Percentiles rank a stretch among this genome's conserved stretches.
These are phyloP conservation scores for Russula lepida DNA, from an alignment of 768 basidiomycete species.

Conservation along the genomic window DNA sequence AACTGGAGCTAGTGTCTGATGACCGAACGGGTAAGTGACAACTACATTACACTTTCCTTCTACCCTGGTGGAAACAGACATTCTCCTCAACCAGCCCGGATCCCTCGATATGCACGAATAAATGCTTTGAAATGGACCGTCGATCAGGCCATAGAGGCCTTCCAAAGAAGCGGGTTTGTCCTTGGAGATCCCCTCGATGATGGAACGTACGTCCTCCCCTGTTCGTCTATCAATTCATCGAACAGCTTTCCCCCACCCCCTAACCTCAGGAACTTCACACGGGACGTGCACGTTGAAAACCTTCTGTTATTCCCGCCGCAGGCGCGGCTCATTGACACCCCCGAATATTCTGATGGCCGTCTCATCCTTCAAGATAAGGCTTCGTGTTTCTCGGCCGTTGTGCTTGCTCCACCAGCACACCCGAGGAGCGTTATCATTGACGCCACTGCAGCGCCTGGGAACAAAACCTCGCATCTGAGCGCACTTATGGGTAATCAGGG, in stretches of 20 bases:
- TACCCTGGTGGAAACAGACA: conserved; percentile 1
- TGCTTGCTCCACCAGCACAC: conserved; percentile 63
- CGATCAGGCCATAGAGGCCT: conserved; percentile 52
- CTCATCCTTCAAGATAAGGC: conserved; percentile 97
- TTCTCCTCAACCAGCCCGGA: conserved; percentile 38
- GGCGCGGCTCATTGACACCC: conserved; percentile 58
- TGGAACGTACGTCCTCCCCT: conserved; percentile 32
- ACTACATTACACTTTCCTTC: not conserved
- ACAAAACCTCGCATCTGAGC: conserved; percentile 92
- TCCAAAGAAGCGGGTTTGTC: conserved; percentile 48
- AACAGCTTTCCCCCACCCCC: not conserved
- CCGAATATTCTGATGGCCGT: conserved; percentile 66
- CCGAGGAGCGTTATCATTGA: conserved; percentile 66
- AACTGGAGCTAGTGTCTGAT: conserved; percentile 56
- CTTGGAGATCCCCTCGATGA: conserved; percentile 44
- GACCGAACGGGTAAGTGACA: conserved; percentile 48
- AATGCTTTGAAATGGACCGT: conserved; percentile 65
- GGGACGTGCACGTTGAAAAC: conserved; percentile 75
- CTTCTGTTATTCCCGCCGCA: conserved; percentile 71
- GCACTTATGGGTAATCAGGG: conserved; percentile 80
- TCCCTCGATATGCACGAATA: conserved; percentile 80
- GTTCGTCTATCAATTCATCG: not conserved
- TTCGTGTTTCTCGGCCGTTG: conserved; percentile 88
- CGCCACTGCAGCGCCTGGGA: conserved; percentile 94
- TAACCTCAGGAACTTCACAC: conserved; percentile 48